These are phyloP conservation scores for Xylaria sp. DNA, from an alignment of 2,329 filamentous ascomycete species.

Conservation along the genomic window DNA sequence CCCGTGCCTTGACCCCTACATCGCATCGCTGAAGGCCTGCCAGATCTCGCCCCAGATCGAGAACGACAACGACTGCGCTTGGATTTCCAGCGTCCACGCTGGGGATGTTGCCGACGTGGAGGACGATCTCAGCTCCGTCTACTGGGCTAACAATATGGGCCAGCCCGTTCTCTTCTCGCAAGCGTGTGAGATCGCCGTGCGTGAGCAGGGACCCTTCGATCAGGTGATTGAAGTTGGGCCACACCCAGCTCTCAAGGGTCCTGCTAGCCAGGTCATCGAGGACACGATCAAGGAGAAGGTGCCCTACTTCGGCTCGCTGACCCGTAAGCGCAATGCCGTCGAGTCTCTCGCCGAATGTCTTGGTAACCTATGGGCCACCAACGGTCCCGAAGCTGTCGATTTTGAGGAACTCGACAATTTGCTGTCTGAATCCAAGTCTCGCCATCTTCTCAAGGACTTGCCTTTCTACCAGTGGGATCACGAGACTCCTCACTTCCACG, in stretches of 20 bases:
- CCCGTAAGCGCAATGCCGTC: not conserved
- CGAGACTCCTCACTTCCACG: no score
- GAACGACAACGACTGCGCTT: not conserved
- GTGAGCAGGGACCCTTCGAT: not conserved
- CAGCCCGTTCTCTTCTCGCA: not conserved
- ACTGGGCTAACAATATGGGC: not conserved
- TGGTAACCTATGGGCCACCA: no score
- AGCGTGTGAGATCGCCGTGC: not conserved
- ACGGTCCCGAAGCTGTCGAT: no score
- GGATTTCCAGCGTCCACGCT: not conserved
- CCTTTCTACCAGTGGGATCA: no score
- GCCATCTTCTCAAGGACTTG: no score
- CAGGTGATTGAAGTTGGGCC: slow-evolving; percentile 4
- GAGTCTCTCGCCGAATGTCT: not conserved
- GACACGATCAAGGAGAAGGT: not conserved
- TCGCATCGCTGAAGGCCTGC: not conserved
- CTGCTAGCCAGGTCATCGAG: not conserved
- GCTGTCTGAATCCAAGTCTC: no score
- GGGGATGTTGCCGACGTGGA: no score
- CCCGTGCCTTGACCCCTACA: not conserved
- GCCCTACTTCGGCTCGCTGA: not conserved
- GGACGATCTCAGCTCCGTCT: not conserved
- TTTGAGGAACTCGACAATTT: no score
- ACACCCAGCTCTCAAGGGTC: slow-evolving; percentile 8
- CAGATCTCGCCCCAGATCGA: not conserved